Evolutionary conservation across 345 rosid genomes (phyloP).

Genomic region (Pistacia atlantica): DNA sequence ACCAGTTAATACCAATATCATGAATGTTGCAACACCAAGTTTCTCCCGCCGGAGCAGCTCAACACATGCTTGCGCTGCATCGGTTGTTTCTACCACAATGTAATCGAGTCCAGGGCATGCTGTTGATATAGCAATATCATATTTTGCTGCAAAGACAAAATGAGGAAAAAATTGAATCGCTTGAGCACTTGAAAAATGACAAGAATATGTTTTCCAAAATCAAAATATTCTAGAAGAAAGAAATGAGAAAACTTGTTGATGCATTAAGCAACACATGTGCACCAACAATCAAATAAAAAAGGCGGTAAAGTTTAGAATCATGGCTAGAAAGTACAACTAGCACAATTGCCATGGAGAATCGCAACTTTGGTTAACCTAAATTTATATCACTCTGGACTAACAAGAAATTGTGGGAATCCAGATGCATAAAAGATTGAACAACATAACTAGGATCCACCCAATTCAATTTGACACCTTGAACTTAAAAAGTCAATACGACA

Average conservation of each 20-base stretch:
- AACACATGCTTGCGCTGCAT: conserved; percentile 93
- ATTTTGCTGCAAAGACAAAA: conserved; percentile 72
- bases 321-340: background rate
- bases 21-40: conserved; percentile 92
- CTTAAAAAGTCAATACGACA: background rate
- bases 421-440: background rate
- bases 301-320: background rate
- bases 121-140: conserved; percentile 93
- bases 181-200: background rate
- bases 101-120: conserved; percentile 94
- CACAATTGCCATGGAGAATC: background rate
- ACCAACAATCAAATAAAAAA: background rate
- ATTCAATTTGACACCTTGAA: background rate
- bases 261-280: background rate
- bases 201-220: background rate
- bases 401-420: background rate
- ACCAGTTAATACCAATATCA: conserved; percentile 76
- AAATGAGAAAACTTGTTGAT: background rate
- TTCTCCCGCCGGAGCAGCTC: conserved; percentile 86
- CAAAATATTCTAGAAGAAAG: background rate
- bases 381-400: conserved; percentile 7
- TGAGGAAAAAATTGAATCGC: background rate
- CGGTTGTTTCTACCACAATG: conserved; percentile 93
- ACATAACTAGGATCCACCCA: background rate
- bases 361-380: background rate